phyloP scores from a whole-genome alignment of 1,284 basidiomycete species.

The Moesziomyces sp. region DNA sequence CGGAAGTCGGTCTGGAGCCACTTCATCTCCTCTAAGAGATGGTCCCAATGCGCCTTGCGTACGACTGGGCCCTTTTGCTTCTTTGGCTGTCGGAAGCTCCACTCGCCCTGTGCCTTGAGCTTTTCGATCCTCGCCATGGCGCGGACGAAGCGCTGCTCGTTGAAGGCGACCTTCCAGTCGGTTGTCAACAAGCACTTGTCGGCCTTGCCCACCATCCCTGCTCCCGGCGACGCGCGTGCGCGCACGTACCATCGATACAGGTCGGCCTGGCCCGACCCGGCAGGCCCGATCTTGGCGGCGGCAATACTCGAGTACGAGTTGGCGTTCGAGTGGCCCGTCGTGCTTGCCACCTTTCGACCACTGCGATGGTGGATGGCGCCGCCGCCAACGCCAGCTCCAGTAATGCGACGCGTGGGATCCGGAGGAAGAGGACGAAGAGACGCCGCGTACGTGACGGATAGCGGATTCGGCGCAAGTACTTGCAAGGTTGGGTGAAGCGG shows the following conservation, averaged over 20 bases:
- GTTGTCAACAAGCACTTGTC: slow-evolving; percentile 65
- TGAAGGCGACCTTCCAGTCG: slow-evolving; percentile 66
- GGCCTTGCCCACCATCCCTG: slow-evolving; percentile 65
- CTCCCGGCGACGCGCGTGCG: slow-evolving; percentile 59
- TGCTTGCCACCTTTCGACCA: slow-evolving; percentile 40
- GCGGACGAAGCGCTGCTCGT: slow-evolving; percentile 71
- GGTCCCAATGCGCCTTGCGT: slow-evolving; percentile 92
- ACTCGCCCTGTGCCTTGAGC: slow-evolving; percentile 82
- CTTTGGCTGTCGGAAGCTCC: slow-evolving; percentile 95
- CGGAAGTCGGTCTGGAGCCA: slow-evolving; percentile 97
- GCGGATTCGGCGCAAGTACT: slow-evolving; percentile 61
- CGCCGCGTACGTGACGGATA: slow-evolving; percentile 65
- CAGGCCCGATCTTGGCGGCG: slow-evolving; percentile 48
- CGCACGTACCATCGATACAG: slow-evolving; percentile 64
- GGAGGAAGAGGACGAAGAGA: slow-evolving; percentile 64
- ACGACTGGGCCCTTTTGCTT: slow-evolving; percentile 86
- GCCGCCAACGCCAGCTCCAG: slow-evolving; percentile 59
- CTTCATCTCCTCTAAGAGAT: slow-evolving; percentile 96
- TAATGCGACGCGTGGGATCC: slow-evolving; percentile 62
- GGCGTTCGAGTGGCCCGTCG: slow-evolving; percentile 25
- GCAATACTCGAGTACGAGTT: slow-evolving; percentile 42
- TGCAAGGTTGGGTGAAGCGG: slow-evolving; percentile 60
- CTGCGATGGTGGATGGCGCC: slow-evolving; percentile 62
- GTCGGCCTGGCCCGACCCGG: slow-evolving; percentile 56
- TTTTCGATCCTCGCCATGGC: slow-evolving; percentile 86